A percentile compares a stretch with the other conserved stretches of the same genome.
Evolutionary conservation across 2,329 filamentous ascomycete species (phyloP).

Genomic region (Neophaeococcomyces mojaviensis): DNA sequence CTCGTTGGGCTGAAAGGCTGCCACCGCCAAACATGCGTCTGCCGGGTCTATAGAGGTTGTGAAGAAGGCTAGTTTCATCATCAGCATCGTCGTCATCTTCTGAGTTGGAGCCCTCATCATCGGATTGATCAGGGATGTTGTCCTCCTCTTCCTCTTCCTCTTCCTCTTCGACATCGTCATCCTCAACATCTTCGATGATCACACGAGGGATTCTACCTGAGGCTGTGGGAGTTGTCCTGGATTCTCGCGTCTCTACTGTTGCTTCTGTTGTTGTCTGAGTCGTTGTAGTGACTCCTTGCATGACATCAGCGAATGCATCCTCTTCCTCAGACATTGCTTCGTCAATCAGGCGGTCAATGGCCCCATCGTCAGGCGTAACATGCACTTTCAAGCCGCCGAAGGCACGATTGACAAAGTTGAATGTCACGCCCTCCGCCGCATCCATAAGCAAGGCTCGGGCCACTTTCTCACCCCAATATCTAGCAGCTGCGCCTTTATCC

Average conservation of each 20-base stretch:
- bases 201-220: background rate
- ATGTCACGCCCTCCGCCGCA: slow-evolving; percentile 48
- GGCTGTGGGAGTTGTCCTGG: background rate
- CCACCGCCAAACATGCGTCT: slow-evolving; percentile 23
- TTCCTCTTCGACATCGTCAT: slow-evolving; percentile 4
- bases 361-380: slow-evolving; percentile 22
- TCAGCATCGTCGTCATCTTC: slow-evolving; percentile 18
- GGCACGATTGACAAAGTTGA: slow-evolving; percentile 50
- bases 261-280: background rate
- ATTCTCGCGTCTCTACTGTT: slow-evolving; percentile 23
- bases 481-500: slow-evolving; percentile 36
- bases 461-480: slow-evolving; percentile 55
- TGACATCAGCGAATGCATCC: slow-evolving; percentile 12
- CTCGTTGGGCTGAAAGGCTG: slow-evolving; percentile 28
- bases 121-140: slow-evolving; percentile 36
- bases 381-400: slow-evolving; percentile 53
- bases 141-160: slow-evolving; percentile 33
- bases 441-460: slow-evolving; percentile 53
- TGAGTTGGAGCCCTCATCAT: slow-evolving; percentile 23
- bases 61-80: slow-evolving; percentile 10
- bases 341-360: slow-evolving; percentile 22
- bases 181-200: slow-evolving; percentile 24
- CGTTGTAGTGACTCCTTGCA: background rate
- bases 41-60: slow-evolving; percentile 9
- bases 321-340: slow-evolving; percentile 17